Percentiles rank a stretch among this genome's conserved stretches.
phyloP scores from a whole-genome alignment of 1,139 yeast species.

The Saccharomyces uvarum region DNA sequence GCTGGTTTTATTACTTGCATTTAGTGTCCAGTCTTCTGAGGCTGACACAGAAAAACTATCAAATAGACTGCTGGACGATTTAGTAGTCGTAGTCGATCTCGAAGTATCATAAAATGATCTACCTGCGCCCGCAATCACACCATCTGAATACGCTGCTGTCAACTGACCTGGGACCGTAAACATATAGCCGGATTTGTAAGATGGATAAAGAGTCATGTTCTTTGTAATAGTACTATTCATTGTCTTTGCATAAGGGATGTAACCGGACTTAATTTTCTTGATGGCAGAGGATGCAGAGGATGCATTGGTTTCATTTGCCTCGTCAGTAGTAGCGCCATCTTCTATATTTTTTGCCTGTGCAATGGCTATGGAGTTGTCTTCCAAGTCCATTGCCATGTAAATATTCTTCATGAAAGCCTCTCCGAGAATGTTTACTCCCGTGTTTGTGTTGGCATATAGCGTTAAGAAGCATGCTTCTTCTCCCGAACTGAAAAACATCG shows the following conservation, averaged over 20 bases:
- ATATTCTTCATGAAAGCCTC: slow-evolving; percentile 48
- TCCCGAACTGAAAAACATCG: slow-evolving; percentile 46
- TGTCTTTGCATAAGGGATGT: slow-evolving; percentile 43
- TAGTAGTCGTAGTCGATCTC: slow-evolving; percentile 14
- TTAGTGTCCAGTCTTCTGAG: neutral
- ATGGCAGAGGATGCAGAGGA: slow-evolving; percentile 13
- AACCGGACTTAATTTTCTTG: slow-evolving; percentile 36
- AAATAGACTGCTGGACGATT: slow-evolving; percentile 8
- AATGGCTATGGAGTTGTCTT: slow-evolving; percentile 49
- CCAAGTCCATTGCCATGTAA: slow-evolving; percentile 64
- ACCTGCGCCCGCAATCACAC: slow-evolving; percentile 23
- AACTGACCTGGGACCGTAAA: slow-evolving; percentile 24
- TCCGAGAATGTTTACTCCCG: slow-evolving; percentile 57
- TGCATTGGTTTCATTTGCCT: neutral
- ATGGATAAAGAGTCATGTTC: slow-evolving; percentile 30
- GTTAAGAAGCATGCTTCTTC: slow-evolving; percentile 53
- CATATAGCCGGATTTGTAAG: slow-evolving; percentile 10
- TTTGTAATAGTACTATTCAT: slow-evolving; percentile 31
- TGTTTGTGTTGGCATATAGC: slow-evolving; percentile 42
- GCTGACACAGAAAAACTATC: slow-evolving; percentile 8
- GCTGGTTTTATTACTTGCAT: neutral
- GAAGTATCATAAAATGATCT: slow-evolving; percentile 27
- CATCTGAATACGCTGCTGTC: slow-evolving; percentile 27
- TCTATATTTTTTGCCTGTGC: slow-evolving; percentile 35
- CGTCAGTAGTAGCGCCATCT: neutral